phyloP scores from a whole-genome alignment of 1,139 yeast species.

The Magnusiomyces paraingens region DNA sequence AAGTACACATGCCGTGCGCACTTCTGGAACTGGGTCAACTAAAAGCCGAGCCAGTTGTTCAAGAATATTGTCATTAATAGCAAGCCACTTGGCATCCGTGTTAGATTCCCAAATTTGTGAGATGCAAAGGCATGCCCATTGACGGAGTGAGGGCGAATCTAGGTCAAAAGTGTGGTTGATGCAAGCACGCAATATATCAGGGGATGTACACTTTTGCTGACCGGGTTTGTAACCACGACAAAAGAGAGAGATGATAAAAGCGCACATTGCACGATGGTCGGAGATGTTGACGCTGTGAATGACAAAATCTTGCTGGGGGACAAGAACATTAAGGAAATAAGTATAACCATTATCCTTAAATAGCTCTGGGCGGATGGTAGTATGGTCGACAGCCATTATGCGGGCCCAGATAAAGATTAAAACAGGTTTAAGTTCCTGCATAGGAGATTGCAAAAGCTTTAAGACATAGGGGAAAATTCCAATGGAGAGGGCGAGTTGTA shows the following conservation, averaged over 20 bases:
- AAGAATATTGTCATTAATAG: constrained; percentile 59
- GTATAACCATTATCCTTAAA: constrained; percentile 87
- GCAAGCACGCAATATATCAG: constrained; percentile 65
- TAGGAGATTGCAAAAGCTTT: constrained; percentile 86
- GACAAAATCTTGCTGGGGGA: constrained; percentile 40
- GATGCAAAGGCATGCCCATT: constrained; percentile 81
- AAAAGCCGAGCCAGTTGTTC: constrained; percentile 52
- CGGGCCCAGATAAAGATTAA: constrained; percentile 96
- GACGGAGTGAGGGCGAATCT: constrained; percentile 80
- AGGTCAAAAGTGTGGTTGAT: constrained; percentile 60
- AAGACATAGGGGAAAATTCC: constrained; percentile 95
- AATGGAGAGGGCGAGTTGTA: constrained; percentile 81
- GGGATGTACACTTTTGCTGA: constrained; percentile 69
- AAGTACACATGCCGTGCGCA: constrained; percentile 73
- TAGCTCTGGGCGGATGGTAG: constrained; percentile 84
- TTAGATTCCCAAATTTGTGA: constrained; percentile 72
- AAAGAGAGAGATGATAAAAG: constrained; percentile 78
- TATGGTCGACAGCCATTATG: constrained; percentile 90
- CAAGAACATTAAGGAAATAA: constrained; percentile 74
- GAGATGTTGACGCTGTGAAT: constrained; percentile 36
- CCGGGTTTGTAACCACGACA: constrained; percentile 75
- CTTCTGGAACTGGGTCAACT: constrained; percentile 92
- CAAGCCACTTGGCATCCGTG: constrained; percentile 70
- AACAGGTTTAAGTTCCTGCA: constrained; percentile 91
- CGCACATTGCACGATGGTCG: constrained; percentile 94